Evolutionary conservation across 2,329 filamentous ascomycete genomes (phyloP), one percentile per base, ranked within the genome.

Genomic region (Fusarium longipes): DNA sequence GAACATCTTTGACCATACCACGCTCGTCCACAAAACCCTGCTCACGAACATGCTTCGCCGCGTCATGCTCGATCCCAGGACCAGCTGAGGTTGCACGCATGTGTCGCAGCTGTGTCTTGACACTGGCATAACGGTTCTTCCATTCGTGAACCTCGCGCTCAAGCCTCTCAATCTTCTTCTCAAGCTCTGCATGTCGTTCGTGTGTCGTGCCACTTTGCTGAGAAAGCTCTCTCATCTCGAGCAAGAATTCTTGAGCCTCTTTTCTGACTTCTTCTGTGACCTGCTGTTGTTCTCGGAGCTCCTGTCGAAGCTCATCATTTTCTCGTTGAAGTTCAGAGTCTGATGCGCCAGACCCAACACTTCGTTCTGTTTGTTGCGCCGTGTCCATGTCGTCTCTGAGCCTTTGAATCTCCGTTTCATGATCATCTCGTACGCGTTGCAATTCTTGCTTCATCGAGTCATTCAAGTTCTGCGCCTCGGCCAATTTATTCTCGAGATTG

Each of bases 141-240:
- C 96, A 99, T 49, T 94, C 90, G 54, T 91, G 91, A 44, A 97
- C 88, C 75, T 98, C 93, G 22, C 87, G 83, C 78, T 97, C 93
- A 8, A 99, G 84, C 54, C 86, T 83, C 57, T 91, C 85, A 30
- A 97, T 89, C 43, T 91, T 91, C 66, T 86, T 86, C 54, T 91
- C 88, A 67, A 98, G 84, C 70, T 89, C 88, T 50, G 93, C 89
- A 77, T 98, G 94, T 69, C 90, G 91, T 70, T 97, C 93, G 77
- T 92, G 91, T 8, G 91, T 89, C 12, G 89, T 85, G 66, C 89
- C 89, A 73, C 91, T 96, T 70, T 93, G 90, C 68, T 93, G 86
- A 7, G 94, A 96, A 44, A 98, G 84, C 43, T 87, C 83, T 65
- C 92, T 89, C 96, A 98, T 99, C 78, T 99, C 96, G 64, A 87